Evolutionary conservation across 768 basidiomycete species (phyloP), one percentile per base, ranked within the genome.

Genomic region (Heimioporus sp.): DNA sequence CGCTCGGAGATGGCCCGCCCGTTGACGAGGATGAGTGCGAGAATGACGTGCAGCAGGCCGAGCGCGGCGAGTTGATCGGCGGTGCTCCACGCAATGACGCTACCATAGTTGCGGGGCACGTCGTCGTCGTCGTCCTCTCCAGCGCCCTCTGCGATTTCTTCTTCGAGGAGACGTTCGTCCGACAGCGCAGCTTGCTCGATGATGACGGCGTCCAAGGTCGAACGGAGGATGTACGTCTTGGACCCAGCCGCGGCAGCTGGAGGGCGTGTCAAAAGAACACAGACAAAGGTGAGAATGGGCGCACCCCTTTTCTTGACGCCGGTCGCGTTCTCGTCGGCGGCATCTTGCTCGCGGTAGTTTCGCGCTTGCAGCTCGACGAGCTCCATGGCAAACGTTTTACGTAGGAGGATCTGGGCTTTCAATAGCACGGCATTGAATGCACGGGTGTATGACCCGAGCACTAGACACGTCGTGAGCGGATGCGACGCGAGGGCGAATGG

Each of bases 161-260:
- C 78, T 55, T 83, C 72, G 16, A 69, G 59, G 17, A 73, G 69
- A 6, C 65, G 67, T 30, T 70, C 66, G 46, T 81, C 79, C 0
- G 80, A 76, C 15, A 76, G 60, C 3, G 80, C 75, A 1, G 90
- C 83, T 30, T 76, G 71, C 49, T 81, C 80, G 46, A 94, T 81
- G 47, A 96, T 71, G 12, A 65, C 55, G 0, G 80, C 67, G 49
- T 90, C 73, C 15, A 97, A 77, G 1, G 66, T 72, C 2, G 92
- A 94, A 42, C 93, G 86, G 16, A 97, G 74, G 40, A 95, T 88
- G 65, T 88, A 98, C 7, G 83, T 82, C 62, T 90, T 92, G 1
- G 89, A 83, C 2, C 87, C 82, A 3, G 77, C 62, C 6, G 80
- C 72, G 10, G 79, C 67, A 17, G 79, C 85, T 54, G 24, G 13